Base-by-base conservation (phyloP, 257 asterid species). In the Nemophila menziesii region DNA sequence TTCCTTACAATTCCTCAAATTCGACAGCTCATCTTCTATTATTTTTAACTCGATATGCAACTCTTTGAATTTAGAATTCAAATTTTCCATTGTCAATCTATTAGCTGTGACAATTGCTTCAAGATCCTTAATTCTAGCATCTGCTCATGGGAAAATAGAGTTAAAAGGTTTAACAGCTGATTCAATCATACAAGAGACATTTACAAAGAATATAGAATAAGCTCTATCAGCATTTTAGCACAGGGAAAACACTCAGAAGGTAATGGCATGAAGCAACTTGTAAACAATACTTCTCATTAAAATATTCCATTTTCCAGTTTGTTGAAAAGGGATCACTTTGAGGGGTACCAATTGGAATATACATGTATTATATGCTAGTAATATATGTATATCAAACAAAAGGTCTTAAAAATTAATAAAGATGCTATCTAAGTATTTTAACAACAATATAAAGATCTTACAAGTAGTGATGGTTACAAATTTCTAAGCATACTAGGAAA, bases 31-130 rank as follows among this genome's bases (percentile, higher is more conserved):
- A 23, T 67, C 80, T 67, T 79, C 94, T 67, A 84, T 85, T 33
- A 43, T 62, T 66, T 62, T 73, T 50, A 78, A 51, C 54, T 79
- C 83, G 54, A 74, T 49, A 44, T 71, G 80, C 79, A 85, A 54
- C 22, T 59, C 56, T 54, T 72, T 86, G 74, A 90, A 70, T 70
- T 69, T 62, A 53, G 69, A 55, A 40, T 79, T 72, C 75, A 85
- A 70, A 58, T 51, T 65, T 55, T 72, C 81, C 46, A 74, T 26
- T 23, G 71, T 61, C 60, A 61, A 41, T 67, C 59, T 70, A 41
- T 76, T 74, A 52, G 70, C 58, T 48, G 75, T 69, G 36, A 66
- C 74, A 47, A 77, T 69, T 56, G 65, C 83, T 57, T 90, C 89
- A 63, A 70, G 61, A 27, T 54, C 67, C 68, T 70, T 77, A 49